These are phyloP conservation scores for Cercophora samala DNA, from an alignment of 495 filamentous ascomycete genomes.

Conservation along the genomic window DNA sequence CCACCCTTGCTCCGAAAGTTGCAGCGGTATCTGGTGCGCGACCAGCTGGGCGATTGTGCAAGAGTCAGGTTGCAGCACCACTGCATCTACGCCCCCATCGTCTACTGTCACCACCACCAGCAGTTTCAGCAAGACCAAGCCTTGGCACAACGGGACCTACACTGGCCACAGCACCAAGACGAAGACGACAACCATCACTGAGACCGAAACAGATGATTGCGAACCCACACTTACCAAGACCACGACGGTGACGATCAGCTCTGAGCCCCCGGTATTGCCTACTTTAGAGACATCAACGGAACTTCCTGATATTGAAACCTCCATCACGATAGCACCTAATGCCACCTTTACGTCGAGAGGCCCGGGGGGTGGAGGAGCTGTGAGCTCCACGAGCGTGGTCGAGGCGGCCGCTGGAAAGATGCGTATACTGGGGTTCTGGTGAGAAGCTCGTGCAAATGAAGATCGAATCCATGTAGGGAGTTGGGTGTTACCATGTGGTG, in stretches of 20 bases:
- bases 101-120: not conserved
- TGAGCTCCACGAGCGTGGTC: not conserved
- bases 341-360: not conserved
- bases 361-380: too few species aligned
- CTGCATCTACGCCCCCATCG: not conserved
- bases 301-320: not conserved
- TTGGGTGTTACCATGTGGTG: not conserved
- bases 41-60: conserved; percentile 22
- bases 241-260: not conserved
- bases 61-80: not conserved
- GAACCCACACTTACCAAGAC: not conserved
- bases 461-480: not conserved
- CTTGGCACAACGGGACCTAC: not conserved
- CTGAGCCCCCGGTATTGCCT: not conserved
- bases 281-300: not conserved
- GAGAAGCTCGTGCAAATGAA: not conserved
- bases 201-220: not conserved
- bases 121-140: not conserved
- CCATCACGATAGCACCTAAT: not conserved
- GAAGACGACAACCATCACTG: not conserved
- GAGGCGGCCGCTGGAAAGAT: not conserved
- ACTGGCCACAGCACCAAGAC: not conserved
- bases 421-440: not conserved
- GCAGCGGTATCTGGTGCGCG: conserved; percentile 19
- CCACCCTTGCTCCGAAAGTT: conserved; percentile 23